These are phyloP conservation scores for Thoreauomyces humboldtii DNA, from an alignment of 192 early-diverging fungal genomes.

Conservation along the genomic window DNA sequence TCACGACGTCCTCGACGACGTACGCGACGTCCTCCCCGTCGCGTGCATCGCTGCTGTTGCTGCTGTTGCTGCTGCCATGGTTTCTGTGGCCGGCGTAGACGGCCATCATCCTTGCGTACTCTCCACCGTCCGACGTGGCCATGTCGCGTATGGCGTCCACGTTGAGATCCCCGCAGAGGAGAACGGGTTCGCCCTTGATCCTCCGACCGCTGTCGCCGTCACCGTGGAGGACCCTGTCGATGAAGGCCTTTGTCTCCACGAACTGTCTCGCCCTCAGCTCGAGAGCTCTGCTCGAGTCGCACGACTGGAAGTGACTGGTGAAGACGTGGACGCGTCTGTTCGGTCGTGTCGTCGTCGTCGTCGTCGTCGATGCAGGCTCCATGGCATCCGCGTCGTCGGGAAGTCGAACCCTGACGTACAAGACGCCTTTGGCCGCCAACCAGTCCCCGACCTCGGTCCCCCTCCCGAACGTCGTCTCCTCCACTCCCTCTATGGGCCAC, in stretches of 20 bases:
- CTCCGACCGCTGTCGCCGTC: too few relatives aligned
- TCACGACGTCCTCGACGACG: not conserved
- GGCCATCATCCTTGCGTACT: constrained; percentile 22
- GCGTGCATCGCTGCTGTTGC: not conserved
- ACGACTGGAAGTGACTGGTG: constrained; percentile 76
- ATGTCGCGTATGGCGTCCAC: constrained; percentile 46
- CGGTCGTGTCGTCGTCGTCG: not conserved
- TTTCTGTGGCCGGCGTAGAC: constrained; percentile 12
- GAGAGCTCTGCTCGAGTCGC: constrained; percentile 22
- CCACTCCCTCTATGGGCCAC: constrained; percentile 57
- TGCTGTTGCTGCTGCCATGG: too few relatives aligned
- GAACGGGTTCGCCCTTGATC: constrained; percentile 62
- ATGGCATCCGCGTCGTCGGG: constrained; percentile 9
- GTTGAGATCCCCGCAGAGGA: constrained; percentile 71
- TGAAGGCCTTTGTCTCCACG: constrained; percentile 58
- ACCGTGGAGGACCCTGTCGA: constrained; percentile 53
- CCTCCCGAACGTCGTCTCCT: constrained; percentile 54
- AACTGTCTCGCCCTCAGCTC: constrained; percentile 59
- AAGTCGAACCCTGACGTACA: constrained; percentile 65
- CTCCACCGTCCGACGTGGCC: constrained; percentile 8
- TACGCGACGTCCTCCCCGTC: not conserved
- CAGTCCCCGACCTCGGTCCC: constrained; percentile 48
- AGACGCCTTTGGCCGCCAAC: constrained; percentile 70
- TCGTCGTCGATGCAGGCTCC: not conserved
- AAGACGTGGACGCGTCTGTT: constrained; percentile 57